These are phyloP conservation scores for Suillus spraguei DNA, from an alignment of 768 basidiomycete species.

Conservation along the genomic window DNA sequence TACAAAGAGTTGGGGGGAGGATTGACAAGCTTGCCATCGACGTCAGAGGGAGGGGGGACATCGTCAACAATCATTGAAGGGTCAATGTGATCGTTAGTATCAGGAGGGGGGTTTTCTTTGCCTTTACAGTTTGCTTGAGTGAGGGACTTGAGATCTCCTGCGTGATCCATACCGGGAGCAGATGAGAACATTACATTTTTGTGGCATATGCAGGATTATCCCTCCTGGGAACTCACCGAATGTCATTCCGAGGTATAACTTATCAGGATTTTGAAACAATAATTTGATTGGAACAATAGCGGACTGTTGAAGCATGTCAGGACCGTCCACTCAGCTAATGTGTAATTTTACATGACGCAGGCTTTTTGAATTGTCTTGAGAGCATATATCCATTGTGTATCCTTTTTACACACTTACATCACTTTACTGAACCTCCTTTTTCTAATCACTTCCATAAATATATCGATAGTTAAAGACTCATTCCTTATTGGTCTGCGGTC, in stretches of 20 bases:
- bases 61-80: too few relatives aligned
- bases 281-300: conserved; percentile 98
- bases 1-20: too few relatives aligned
- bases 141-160: too few relatives aligned
- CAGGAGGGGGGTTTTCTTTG: too few relatives aligned
- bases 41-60: too few relatives aligned
- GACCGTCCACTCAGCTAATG: conserved; percentile 97
- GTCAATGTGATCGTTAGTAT: too few relatives aligned
- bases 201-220: too few relatives aligned
- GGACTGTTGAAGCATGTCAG: conserved; percentile 97
- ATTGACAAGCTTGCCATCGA: too few relatives aligned
- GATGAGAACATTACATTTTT: too few relatives aligned
- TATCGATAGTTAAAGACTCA: conserved; percentile 90
- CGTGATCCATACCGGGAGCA: too few relatives aligned
- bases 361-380: conserved; percentile 98
- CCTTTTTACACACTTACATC: conserved; percentile 99
- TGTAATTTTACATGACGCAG: conserved; percentile 97
- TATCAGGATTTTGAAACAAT: conserved; percentile 97
- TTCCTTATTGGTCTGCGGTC: conserved; percentile 88
- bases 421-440: conserved; percentile 99
- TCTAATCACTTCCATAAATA: conserved; percentile 98
- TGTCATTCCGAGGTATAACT: conserved; percentile 96
- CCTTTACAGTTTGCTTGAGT: too few relatives aligned
- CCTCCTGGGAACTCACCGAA: conserved; percentile 83
- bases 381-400: conserved; percentile 96